Conservation (phyloP, 768 basidiomycete species). For the Brasilioporus rufonigricans region DNA sequence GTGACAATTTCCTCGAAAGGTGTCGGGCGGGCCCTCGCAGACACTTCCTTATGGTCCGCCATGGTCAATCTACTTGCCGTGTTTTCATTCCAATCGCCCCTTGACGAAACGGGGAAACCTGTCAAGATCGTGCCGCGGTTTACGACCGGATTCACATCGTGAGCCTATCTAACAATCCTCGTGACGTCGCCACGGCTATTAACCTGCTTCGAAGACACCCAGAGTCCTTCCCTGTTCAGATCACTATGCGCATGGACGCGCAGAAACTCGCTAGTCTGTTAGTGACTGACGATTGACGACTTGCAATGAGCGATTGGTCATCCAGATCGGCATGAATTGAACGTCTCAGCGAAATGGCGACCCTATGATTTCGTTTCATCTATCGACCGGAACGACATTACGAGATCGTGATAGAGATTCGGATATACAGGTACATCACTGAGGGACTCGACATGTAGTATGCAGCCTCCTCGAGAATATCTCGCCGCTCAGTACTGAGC, state of each 20-base stretch:
- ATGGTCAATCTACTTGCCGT: constrained; percentile 1
- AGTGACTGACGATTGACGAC: neutral
- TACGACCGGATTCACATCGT: constrained; percentile 2
- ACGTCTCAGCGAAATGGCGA: neutral
- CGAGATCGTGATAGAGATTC: neutral
- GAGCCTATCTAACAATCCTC: neutral
- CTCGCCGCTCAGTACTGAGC: neutral
- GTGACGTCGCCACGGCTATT: neutral
- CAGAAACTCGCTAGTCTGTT: neutral
- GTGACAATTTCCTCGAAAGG: neutral
- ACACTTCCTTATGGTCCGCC: constrained; percentile 1
- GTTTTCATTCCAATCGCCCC: constrained; percentile 7
- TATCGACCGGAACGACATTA: neutral
- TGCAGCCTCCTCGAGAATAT: too few species aligned
- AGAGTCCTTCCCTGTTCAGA: neutral
- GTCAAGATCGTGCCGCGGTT: constrained; percentile 3
- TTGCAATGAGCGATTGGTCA: neutral
- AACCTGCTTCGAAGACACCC: neutral
- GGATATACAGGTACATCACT: neutral
- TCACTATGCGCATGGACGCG: neutral
- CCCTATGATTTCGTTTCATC: neutral
- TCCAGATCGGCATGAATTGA: neutral
- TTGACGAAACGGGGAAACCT: neutral
- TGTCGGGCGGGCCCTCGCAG: constrained; percentile 1
- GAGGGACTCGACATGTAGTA: too few species aligned